Evolutionary conservation across 2,329 filamentous ascomycete genomes (phyloP).

Genomic region (Tolypocladium ovalisporum): DNA sequence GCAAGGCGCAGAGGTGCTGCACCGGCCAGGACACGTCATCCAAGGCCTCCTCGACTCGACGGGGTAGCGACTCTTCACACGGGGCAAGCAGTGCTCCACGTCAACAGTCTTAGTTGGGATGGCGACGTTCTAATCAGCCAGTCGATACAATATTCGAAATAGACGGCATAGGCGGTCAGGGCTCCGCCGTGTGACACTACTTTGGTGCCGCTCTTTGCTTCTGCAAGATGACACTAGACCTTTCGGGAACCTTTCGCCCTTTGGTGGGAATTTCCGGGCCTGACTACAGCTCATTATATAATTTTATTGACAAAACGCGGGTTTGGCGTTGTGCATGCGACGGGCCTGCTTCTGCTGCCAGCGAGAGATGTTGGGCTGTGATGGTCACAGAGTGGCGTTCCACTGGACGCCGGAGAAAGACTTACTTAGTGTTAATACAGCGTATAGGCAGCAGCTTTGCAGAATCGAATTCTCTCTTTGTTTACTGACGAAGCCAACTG

Average conservation of each 20-base stretch:
- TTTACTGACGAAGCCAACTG: background rate
- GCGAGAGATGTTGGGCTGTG: background rate
- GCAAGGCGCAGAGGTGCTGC: slow-evolving; percentile 20
- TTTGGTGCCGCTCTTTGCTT: background rate
- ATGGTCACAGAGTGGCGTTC: background rate
- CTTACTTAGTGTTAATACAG: background rate
- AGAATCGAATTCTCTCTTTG: background rate
- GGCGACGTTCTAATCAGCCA: background rate
- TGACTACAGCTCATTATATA: background rate
- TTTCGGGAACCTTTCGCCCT: too few species aligned
- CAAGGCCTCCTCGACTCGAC: slow-evolving; percentile 22
- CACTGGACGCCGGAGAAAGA: background rate
- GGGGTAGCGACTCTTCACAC: slow-evolving; percentile 22
- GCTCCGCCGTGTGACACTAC: background rate
- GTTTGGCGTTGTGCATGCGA: background rate
- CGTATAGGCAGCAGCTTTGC: background rate
- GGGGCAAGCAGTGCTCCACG: slow-evolving; percentile 6
- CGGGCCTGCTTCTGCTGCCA: background rate
- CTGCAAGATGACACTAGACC: background rate
- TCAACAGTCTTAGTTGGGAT: slow-evolving; percentile 1
- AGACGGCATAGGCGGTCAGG: background rate
- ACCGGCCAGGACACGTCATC: slow-evolving; percentile 19
- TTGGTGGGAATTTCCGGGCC: background rate
- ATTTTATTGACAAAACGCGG: background rate
- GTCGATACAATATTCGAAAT: background rate